Conservation (phyloP, 331 rosid genomes). For the Spiraea crenata region DNA sequence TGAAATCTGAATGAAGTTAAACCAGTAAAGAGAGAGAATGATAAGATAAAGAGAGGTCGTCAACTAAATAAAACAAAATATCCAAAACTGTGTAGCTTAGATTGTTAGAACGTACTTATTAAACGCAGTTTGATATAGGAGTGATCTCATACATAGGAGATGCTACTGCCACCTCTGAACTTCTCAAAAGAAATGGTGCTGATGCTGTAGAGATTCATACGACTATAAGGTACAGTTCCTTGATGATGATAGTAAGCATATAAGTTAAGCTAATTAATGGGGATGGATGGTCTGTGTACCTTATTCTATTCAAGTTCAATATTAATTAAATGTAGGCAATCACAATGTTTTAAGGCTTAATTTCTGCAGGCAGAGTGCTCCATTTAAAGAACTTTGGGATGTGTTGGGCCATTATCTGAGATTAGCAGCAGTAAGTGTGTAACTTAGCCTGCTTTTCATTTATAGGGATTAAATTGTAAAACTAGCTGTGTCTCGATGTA, state of each 20-base stretch:
- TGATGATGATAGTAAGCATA: conserved; percentile 3
- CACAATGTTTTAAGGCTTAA: conserved; percentile 13
- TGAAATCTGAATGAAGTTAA: no score
- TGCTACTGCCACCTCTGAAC: conserved; percentile 54
- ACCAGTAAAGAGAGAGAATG: no score
- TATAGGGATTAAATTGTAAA: neutral
- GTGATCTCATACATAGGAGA: conserved; percentile 62
- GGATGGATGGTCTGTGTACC: neutral
- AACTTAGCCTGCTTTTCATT: conserved; percentile 5
- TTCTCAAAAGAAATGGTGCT: conserved; percentile 55
- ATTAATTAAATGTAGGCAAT: neutral
- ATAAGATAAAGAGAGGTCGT: no score
- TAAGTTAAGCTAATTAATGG: no score
- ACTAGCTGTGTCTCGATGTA: neutral
- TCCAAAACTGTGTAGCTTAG: no score
- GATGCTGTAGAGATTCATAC: conserved; percentile 92
- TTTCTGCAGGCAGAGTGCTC: conserved; percentile 47
- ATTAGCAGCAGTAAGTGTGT: conserved; percentile 65
- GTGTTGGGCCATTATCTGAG: conserved; percentile 64
- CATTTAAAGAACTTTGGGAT: conserved; percentile 67
- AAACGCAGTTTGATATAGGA: conserved; percentile 47
- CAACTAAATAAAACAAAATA: no score
- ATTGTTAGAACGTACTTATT: no score
- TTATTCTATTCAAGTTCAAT: neutral
- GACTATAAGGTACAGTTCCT: conserved; percentile 61